Evolutionary conservation across 805 yeast species (phyloP).

Genomic region (Danielozyma ontarioensis): DNA sequence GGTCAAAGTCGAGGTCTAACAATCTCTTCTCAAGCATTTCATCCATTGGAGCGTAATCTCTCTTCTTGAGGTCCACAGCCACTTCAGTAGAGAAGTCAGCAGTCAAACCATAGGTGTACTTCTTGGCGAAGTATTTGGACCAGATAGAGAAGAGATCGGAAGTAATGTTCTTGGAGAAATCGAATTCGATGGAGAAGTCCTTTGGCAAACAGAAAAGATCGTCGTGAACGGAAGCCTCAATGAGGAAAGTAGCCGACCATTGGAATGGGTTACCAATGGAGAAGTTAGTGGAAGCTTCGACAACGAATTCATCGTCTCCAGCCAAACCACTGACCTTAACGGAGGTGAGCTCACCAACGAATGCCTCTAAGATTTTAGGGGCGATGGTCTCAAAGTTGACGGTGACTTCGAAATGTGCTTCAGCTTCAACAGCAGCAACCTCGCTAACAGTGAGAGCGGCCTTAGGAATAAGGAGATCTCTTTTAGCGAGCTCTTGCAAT

Average conservation of each 20-base stretch:
- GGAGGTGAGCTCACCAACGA: conserved; percentile 10
- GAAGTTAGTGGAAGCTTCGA: conserved; percentile 2
- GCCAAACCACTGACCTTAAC: conserved; percentile 18
- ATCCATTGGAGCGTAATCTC: no score
- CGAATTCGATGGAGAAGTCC: conserved; percentile 10
- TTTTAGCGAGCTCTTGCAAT: neutral
- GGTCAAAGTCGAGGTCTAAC: neutral
- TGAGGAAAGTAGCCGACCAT: conserved; percentile 12
- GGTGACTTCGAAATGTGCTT: conserved; percentile 14
- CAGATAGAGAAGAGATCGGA: neutral
- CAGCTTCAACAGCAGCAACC: conserved; percentile 10
- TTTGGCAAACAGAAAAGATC: conserved; percentile 12
- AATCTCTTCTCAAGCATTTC: neutral
- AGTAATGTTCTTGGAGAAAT: neutral
- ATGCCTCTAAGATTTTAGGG: conserved; percentile 9
- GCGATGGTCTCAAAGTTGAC: conserved; percentile 18
- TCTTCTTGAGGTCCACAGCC: neutral
- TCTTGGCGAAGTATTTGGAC: neutral
- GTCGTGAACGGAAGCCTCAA: conserved; percentile 8
- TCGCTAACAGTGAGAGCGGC: conserved; percentile 22
- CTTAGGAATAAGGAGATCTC: conserved; percentile 8
- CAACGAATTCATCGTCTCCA: conserved; percentile 1
- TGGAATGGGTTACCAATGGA: conserved; percentile 9
- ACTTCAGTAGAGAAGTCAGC: neutral
- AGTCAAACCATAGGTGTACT: neutral